Evolutionary conservation across 805 yeast genomes (phyloP).

Genomic region (Martiniozyma abietophila): DNA sequence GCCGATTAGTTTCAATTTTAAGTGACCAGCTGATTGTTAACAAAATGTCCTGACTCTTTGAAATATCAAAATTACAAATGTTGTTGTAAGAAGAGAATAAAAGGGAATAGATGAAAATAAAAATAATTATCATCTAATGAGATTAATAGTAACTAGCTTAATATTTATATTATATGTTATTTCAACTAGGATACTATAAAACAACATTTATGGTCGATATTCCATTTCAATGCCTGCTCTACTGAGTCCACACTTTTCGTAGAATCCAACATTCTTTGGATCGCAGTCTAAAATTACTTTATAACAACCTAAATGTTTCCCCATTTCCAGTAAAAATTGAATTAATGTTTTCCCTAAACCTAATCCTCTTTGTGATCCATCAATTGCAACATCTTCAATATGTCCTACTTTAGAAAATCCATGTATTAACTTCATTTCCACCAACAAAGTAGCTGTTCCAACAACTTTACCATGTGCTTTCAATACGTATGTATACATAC

Average conservation of each 20-base stretch:
- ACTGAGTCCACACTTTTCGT: conserved; percentile 76
- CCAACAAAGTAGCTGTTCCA: conserved; percentile 73
- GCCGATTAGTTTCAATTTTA: no score
- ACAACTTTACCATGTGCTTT: conserved; percentile 47
- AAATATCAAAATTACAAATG: no score
- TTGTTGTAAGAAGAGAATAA: no score
- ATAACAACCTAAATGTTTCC: conserved; percentile 59
- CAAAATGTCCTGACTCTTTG: no score
- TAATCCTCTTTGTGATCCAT: conserved; percentile 68
- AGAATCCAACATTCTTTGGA: conserved; percentile 71
- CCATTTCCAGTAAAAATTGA: conserved; percentile 49
- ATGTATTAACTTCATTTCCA: conserved; percentile 81
- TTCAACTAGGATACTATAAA: no score
- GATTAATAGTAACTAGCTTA: no score
- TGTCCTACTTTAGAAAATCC: conserved; percentile 83
- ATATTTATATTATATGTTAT: no score
- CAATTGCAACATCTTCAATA: conserved; percentile 88
- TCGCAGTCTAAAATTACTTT: conserved; percentile 87
- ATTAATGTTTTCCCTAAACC: conserved; percentile 67
- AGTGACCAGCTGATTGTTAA: no score
- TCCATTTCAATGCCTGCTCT: conserved; percentile 67
- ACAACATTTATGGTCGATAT: conserved; percentile 26
- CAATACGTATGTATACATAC: conserved; percentile 62
- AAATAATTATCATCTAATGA: no score
- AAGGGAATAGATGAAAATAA: no score